Conservation (phyloP, 2,329 filamentous ascomycete genomes). For the Colletotrichum chlorophyti region DNA sequence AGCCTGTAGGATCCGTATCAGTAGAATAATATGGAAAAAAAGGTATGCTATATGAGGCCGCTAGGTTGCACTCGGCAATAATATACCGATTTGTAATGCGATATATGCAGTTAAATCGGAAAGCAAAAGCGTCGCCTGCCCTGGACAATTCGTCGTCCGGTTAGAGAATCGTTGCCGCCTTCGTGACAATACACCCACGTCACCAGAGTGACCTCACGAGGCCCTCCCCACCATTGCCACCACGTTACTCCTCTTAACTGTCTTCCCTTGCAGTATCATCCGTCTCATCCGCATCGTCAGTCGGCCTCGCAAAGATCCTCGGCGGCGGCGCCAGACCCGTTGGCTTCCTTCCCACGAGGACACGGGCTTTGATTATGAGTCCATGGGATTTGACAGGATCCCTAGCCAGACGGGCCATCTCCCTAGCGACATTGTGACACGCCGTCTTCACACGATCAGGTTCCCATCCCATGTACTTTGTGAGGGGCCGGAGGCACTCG, state of each 20-base stretch:
- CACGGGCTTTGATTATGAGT: slow-evolving; percentile 54
- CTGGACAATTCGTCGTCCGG: slow-evolving; percentile 18
- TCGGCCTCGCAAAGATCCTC: neutral
- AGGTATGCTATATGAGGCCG: slow-evolving; percentile 9
- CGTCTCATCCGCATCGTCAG: slow-evolving; percentile 25
- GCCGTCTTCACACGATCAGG: slow-evolving; percentile 53
- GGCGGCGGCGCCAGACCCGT: neutral
- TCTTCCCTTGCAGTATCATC: slow-evolving; percentile 26
- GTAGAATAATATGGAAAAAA: neutral
- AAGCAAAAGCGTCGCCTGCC: slow-evolving; percentile 17
- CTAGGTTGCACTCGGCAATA: neutral
- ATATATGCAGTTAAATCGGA: slow-evolving; percentile 20
- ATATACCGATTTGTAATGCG: slow-evolving; percentile 5
- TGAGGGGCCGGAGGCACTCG: slow-evolving; percentile 55
- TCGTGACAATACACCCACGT: too few species aligned
- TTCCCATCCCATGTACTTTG: slow-evolving; percentile 59
- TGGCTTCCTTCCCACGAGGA: slow-evolving; percentile 59
- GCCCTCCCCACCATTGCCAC: neutral
- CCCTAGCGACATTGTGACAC: slow-evolving; percentile 54
- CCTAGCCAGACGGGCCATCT: slow-evolving; percentile 56
- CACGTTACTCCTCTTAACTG: slow-evolving; percentile 1
- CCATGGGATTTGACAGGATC: slow-evolving; percentile 49
- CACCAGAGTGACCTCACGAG: too few species aligned
- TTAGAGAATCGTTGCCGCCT: neutral
- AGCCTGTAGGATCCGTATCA: neutral